These are phyloP conservation scores for Gossypium schwendimanii DNA, from an alignment of 441 rosid species.

Conservation along the genomic window DNA sequence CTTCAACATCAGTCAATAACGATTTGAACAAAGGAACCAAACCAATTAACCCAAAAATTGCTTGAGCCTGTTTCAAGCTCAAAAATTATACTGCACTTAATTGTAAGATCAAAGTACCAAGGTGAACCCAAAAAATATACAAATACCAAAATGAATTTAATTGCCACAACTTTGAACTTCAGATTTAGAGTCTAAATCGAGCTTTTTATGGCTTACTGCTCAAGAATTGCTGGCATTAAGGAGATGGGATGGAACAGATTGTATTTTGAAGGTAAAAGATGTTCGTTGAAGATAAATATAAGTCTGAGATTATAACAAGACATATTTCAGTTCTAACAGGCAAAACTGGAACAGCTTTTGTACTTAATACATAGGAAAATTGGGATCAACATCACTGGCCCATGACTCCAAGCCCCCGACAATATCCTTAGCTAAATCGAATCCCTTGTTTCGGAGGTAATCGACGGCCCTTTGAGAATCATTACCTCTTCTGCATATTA, in stretches of 20 bases:
- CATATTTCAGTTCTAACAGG: neutral
- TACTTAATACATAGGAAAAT: conserved; percentile 21
- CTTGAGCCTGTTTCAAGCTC: too few species aligned
- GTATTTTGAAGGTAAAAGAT: neutral
- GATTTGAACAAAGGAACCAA: too few species aligned
- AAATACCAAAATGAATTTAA: too few species aligned
- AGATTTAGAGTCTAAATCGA: too few species aligned
- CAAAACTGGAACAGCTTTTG: neutral
- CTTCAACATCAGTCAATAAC: too few species aligned
- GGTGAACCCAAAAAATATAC: too few species aligned
- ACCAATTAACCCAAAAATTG: too few species aligned
- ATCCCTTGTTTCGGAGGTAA: conserved; percentile 49
- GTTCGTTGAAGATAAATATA: neutral
- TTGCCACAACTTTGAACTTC: too few species aligned
- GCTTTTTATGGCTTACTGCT: neutral
- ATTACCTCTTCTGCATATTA: conserved; percentile 80
- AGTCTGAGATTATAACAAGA: neutral
- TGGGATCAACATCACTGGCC: conserved; percentile 58
- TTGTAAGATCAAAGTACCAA: too few species aligned
- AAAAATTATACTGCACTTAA: too few species aligned
- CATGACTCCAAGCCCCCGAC: conserved; percentile 81
- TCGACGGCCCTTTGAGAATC: conserved; percentile 89
- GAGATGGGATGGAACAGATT: neutral
- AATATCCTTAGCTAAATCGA: conserved; percentile 59
- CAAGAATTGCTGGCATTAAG: neutral